These are phyloP conservation scores for Infundibulicybe gibba DNA, from an alignment of 768 basidiomycete species.

Conservation along the genomic window DNA sequence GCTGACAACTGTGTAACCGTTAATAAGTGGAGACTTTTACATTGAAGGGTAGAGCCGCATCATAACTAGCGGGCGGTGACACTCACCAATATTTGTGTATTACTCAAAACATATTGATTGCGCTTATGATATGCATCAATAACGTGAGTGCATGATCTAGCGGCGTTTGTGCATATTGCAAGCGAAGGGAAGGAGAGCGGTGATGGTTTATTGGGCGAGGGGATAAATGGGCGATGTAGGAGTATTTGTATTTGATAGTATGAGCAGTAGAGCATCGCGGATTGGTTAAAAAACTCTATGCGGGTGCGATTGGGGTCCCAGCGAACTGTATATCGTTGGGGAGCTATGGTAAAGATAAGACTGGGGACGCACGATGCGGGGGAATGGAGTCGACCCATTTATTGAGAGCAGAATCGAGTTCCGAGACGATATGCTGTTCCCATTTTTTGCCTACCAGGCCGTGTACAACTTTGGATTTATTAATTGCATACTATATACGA, in stretches of 20 bases:
- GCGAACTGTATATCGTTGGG: constrained; percentile 26
- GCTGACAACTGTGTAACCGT: not conserved
- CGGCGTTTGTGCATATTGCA: constrained; percentile 71
- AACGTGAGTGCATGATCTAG: constrained; percentile 59
- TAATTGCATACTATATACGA: constrained; percentile 51
- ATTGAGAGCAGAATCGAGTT: constrained; percentile 61
- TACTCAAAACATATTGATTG: not conserved
- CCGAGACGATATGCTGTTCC: constrained; percentile 51
- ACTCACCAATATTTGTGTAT: not conserved
- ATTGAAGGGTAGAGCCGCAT: no score
- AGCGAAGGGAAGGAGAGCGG: constrained; percentile 43
- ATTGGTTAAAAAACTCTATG: constrained; percentile 13
- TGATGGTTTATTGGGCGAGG: constrained; percentile 36
- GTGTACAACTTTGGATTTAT: constrained; percentile 37
- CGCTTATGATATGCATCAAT: constrained; percentile 30
- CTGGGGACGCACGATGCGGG: constrained; percentile 27
- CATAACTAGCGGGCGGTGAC: not conserved
- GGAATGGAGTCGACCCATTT: constrained; percentile 59
- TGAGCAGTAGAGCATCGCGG: constrained; percentile 12
- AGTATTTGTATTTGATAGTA: constrained; percentile 43
- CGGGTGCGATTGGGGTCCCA: constrained; percentile 22
- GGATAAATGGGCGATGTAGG: constrained; percentile 69
- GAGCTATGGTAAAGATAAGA: not conserved
- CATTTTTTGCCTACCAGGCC: constrained; percentile 39
- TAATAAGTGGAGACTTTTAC: not conserved